phyloP scores from a whole-genome alignment of 1,284 basidiomycete genomes.

The Rhodotorula sp. region DNA sequence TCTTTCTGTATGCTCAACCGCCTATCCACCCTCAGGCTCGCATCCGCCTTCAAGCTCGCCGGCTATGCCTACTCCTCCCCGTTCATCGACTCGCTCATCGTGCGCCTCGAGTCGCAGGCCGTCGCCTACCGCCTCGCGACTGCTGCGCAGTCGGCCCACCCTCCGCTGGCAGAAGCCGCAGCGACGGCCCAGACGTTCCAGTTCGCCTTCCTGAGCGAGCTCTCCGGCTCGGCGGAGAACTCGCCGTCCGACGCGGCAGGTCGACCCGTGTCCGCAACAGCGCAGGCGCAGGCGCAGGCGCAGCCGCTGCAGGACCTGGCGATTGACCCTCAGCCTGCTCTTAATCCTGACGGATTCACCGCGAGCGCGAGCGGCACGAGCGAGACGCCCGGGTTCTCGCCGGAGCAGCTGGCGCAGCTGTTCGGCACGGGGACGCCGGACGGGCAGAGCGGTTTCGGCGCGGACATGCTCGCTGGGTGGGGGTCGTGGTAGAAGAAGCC shows the following conservation, averaged over 20 bases:
- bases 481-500: neutral
- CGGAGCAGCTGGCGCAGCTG: neutral
- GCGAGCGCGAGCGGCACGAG: neutral
- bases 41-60: neutral
- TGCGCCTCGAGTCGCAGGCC: neutral
- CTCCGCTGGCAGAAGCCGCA: neutral
- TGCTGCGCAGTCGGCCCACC: neutral
- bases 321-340: neutral
- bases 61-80: neutral
- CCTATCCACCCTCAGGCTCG: neutral
- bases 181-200: neutral
- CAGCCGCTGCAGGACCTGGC: neutral
- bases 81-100: neutral
- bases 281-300: neutral
- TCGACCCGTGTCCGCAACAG: too few relatives aligned
- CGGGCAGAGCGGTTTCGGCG: neutral
- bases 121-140: neutral
- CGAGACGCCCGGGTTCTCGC: neutral
- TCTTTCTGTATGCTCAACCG: neutral
- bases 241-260: neutral
- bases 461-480: neutral
- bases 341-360: neutral
- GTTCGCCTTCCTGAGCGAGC: neutral
- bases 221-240: neutral
- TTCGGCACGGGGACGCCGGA: neutral